A percentile compares a stretch with the other conserved stretches of the same genome.
Evolutionary conservation across 2,329 filamentous ascomycete genomes (phyloP).

Genomic region (Colletotrichum acutatum): DNA sequence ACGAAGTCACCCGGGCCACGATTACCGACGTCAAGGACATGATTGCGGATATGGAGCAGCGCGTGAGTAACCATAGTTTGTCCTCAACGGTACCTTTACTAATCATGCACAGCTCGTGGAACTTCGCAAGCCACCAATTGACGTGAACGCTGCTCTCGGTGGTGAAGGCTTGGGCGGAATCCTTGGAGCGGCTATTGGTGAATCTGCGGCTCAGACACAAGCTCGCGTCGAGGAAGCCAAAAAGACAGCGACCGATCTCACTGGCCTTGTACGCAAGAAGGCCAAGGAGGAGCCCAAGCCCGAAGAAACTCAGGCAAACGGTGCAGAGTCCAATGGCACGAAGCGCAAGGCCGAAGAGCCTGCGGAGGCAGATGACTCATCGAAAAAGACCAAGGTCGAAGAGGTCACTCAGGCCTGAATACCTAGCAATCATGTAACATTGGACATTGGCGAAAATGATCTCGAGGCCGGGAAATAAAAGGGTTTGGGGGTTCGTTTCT

Average conservation of each 20-base stretch:
- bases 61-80: slow-evolving; percentile 58
- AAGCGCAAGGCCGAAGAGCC: slow-evolving; percentile 66
- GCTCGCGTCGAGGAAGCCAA: slow-evolving; percentile 78
- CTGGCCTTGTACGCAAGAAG: slow-evolving; percentile 79
- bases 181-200: slow-evolving; percentile 71
- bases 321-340: slow-evolving; percentile 51
- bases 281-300: slow-evolving; percentile 55
- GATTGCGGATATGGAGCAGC: slow-evolving; percentile 80
- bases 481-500: slow-evolving; percentile 14
- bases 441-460: slow-evolving; percentile 14
- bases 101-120: slow-evolving; percentile 68
- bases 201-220: slow-evolving; percentile 68
- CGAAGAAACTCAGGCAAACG: slow-evolving; percentile 38
- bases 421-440: neutral
- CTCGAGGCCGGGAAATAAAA: neutral
- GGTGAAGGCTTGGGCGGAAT: slow-evolving; percentile 67
- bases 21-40: slow-evolving; percentile 83
- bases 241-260: slow-evolving; percentile 78
- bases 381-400: slow-evolving; percentile 49
- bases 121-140: slow-evolving; percentile 71
- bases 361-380: slow-evolving; percentile 46
- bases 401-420: slow-evolving; percentile 38
- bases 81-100: neutral
- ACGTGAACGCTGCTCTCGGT: slow-evolving; percentile 65
- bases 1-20: slow-evolving; percentile 68